Evolutionary conservation across 2,329 filamentous ascomycete species (phyloP).

Genomic region (Ceratocystis ficicola): DNA sequence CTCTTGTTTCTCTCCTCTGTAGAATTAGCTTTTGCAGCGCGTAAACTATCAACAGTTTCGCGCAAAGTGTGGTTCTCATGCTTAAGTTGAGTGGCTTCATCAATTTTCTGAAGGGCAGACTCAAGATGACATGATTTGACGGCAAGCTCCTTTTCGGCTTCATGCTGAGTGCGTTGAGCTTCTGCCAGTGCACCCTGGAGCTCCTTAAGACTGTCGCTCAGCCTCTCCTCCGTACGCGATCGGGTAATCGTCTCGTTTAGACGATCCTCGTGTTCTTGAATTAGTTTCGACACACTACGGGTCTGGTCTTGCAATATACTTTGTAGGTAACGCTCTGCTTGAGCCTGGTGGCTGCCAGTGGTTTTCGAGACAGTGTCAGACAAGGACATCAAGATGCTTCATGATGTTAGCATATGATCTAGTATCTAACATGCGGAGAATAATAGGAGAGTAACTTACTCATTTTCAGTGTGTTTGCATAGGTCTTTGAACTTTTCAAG

Average conservation of each 20-base stretch:
- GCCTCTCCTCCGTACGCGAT: neutral
- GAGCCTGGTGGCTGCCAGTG: neutral
- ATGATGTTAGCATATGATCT: neutral
- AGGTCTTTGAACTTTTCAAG: conserved; percentile 13
- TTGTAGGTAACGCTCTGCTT: neutral
- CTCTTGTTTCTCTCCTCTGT: conserved; percentile 7
- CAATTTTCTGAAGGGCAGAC: conserved; percentile 9
- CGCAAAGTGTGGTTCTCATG: conserved; percentile 12
- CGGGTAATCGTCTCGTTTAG: neutral
- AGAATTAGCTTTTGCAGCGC: neutral
- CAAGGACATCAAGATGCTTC: conserved; percentile 17
- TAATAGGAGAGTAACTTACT: neutral
- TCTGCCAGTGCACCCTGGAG: conserved; percentile 17
- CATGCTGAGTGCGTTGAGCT: neutral
- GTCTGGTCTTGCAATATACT: conserved; percentile 6
- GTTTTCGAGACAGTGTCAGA: conserved; percentile 4
- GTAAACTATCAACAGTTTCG: conserved; percentile 2
- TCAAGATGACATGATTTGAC: conserved; percentile 13
- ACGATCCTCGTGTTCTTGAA: conserved; percentile 6
- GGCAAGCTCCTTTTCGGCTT: conserved; percentile 16
- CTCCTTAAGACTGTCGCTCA: conserved; percentile 5
- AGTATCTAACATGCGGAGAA: neutral
- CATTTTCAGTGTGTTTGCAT: conserved; percentile 4
- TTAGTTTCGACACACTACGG: neutral
- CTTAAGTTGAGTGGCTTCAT: conserved; percentile 12